Evolutionary conservation across 305 asterid species (phyloP).

Genomic region (Solanum hybrid): DNA sequence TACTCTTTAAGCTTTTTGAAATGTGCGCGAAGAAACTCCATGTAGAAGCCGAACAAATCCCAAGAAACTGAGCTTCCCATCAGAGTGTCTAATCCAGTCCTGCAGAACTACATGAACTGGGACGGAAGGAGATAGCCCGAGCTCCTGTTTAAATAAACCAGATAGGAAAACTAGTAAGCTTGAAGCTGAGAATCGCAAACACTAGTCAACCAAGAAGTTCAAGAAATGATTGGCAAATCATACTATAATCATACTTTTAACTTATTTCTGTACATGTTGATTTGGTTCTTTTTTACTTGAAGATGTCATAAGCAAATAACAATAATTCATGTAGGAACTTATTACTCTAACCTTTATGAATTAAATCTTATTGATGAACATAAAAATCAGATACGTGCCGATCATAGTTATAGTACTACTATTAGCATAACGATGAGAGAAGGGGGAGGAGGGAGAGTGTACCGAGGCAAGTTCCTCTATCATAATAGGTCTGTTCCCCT

Average conservation of each 20-base stretch:
- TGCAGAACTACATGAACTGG: constrained; percentile 89
- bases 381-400: background rate
- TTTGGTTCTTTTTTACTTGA: background rate
- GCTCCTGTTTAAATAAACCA: constrained; percentile 45
- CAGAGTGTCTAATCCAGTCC: constrained; percentile 89
- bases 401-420: background rate
- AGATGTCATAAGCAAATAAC: background rate
- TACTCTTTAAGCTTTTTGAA: constrained; percentile 44
- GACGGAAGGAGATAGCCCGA: constrained; percentile 81
- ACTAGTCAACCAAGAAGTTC: background rate
- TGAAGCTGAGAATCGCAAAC: background rate
- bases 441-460: constrained; percentile 17
- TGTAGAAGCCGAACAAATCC: constrained; percentile 89
- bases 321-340: background rate
- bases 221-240: background rate
- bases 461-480: constrained; percentile 98
- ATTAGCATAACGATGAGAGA: background rate
- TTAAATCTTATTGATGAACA: background rate
- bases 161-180: background rate
- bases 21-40: constrained; percentile 65
- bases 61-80: constrained; percentile 92
- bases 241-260: background rate
- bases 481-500: constrained; percentile 92
- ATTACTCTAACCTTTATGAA: background rate
- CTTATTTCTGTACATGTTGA: background rate